A percentile compares a stretch with the other conserved stretches of the same genome.
phyloP scores from a whole-genome alignment of 768 basidiomycete genomes.

The Pleurotus citrinopileatus region DNA sequence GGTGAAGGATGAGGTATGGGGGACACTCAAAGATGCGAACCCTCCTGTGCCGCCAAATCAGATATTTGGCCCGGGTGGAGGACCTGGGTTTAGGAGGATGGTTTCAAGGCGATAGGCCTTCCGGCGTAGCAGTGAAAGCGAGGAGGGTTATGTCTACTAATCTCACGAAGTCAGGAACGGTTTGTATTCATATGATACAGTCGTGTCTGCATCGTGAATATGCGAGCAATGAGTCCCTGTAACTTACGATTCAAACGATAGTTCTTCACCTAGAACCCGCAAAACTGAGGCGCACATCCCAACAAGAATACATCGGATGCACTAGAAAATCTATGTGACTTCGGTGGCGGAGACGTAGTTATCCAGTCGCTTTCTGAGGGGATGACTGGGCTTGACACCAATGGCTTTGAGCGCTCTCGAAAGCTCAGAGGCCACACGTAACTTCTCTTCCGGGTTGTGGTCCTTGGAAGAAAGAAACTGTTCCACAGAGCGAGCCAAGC shows the following conservation, averaged over 20 bases:
- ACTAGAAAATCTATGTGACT: not conserved
- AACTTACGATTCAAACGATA: slow-evolving; percentile 1
- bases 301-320: not conserved
- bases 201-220: not conserved
- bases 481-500: slow-evolving; percentile 66
- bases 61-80: slow-evolving; percentile 27
- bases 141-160: not conserved
- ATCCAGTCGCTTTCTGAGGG: slow-evolving; percentile 66
- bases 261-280: not conserved
- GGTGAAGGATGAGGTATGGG: slow-evolving; percentile 29
- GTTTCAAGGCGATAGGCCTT: slow-evolving; percentile 2
- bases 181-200: not conserved
- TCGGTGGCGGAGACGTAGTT: slow-evolving; percentile 41
- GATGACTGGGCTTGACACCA: slow-evolving; percentile 62
- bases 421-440: slow-evolving; percentile 46
- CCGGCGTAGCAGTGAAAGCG: too few relatives aligned
- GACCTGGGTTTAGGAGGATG: slow-evolving; percentile 26
- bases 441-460: slow-evolving; percentile 43
- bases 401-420: slow-evolving; percentile 45
- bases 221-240: not conserved
- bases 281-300: not conserved
- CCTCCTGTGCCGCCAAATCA: slow-evolving; percentile 26
- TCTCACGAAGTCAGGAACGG: not conserved
- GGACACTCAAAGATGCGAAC: slow-evolving; percentile 23
- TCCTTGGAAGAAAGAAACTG: slow-evolving; percentile 56